Evolutionary conservation across 1,284 basidiomycete genomes (phyloP).

Genomic region (Cryptococcus sp.): DNA sequence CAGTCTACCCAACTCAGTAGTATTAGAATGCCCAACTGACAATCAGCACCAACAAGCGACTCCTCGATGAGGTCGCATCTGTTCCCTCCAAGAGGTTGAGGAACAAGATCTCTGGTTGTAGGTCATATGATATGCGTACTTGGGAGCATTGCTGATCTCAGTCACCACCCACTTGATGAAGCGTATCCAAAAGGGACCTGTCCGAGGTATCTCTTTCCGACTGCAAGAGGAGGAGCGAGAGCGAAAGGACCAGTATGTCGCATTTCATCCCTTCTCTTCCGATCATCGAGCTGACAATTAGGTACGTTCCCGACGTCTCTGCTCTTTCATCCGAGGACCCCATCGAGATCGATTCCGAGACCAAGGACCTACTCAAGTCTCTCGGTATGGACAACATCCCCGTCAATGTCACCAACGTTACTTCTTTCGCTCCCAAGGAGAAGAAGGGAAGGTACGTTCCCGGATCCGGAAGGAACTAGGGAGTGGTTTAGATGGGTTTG

Average conservation of each 20-base stretch:
- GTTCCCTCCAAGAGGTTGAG: conserved; percentile 98
- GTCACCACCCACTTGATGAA: conserved; percentile 99
- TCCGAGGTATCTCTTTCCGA: conserved; percentile 99
- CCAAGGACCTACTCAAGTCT: conserved; percentile 82
- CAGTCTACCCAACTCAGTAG: too few species aligned
- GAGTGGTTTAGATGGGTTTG: background rate
- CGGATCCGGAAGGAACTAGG: conserved; percentile 49
- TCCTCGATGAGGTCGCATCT: conserved; percentile 98
- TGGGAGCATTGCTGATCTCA: conserved; percentile 8
- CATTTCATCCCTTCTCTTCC: too few species aligned
- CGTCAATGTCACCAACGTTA: conserved; percentile 65
- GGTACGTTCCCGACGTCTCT: conserved; percentile 90
- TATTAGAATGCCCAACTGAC: too few species aligned
- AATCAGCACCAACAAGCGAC: conserved; percentile 88
- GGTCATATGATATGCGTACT: conserved; percentile 12
- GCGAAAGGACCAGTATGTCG: conserved; percentile 79
- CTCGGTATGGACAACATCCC: conserved; percentile 88
- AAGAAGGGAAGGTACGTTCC: conserved; percentile 77
- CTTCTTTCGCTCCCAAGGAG: conserved; percentile 61
- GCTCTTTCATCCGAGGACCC: conserved; percentile 75
- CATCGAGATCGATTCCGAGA: conserved; percentile 83
- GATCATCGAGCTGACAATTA: conserved; percentile 1
- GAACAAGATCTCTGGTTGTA: conserved; percentile 96
- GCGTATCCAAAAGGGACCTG: conserved; percentile 98
- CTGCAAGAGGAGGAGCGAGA: conserved; percentile 99